Evolutionary conservation across 176 grass and related monocot genomes (phyloP).

Genomic region (Dendrocalamus sinicus): DNA sequence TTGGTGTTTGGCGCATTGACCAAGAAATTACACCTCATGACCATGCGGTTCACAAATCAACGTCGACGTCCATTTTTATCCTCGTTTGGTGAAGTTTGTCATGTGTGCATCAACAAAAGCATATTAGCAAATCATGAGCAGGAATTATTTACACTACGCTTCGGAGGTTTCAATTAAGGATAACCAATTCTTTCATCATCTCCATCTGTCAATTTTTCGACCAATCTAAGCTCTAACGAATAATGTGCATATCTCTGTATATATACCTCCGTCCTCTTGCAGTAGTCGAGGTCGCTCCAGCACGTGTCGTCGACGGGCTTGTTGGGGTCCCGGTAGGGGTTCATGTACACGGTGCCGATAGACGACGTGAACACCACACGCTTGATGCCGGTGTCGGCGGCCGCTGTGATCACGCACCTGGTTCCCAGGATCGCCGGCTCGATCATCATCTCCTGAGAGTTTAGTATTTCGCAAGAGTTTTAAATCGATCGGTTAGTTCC

Average conservation of each 20-base stretch:
- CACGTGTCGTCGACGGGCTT: conserved; percentile 68
- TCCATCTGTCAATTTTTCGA: not conserved
- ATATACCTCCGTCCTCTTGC: conserved; percentile 77
- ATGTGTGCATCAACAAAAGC: conserved; percentile 9
- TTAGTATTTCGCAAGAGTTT: not conserved
- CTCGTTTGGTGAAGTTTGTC: conserved; percentile 40
- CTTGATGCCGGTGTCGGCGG: conserved; percentile 55
- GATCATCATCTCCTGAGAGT: conserved; percentile 70
- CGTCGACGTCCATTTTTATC: conserved; percentile 9
- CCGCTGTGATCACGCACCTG: conserved; percentile 54
- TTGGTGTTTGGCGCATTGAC: conserved; percentile 15
- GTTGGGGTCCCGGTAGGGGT: conserved; percentile 54
- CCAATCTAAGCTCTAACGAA: not conserved
- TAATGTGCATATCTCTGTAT: not conserved
- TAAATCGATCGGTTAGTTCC: not conserved
- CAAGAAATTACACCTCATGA: conserved; percentile 11
- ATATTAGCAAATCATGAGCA: not conserved
- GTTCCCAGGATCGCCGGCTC: conserved; percentile 77
- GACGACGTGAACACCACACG: conserved; percentile 86
- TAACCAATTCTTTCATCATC: not conserved
- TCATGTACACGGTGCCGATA: conserved; percentile 83
- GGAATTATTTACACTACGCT: not conserved
- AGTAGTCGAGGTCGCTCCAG: conserved; percentile 91
- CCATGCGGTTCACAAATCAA: conserved; percentile 29
- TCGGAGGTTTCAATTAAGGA: not conserved